Evolutionary conservation across 2,329 filamentous ascomycete species (phyloP).

Genomic region (Biscogniauxia sp.): DNA sequence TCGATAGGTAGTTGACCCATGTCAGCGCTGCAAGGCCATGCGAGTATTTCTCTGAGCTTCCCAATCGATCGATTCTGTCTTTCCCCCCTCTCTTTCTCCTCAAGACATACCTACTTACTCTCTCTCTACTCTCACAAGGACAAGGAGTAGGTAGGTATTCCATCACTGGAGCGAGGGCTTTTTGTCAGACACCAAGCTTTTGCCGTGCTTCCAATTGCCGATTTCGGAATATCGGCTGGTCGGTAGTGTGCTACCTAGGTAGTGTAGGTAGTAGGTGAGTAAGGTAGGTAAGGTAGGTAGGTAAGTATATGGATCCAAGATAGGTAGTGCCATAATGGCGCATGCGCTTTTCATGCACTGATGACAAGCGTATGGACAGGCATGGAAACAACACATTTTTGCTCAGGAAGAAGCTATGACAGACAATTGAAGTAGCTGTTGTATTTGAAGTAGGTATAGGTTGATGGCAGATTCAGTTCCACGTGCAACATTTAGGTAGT

Average conservation of each 20-base stretch:
- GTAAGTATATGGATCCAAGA: neutral
- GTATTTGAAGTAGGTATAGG: no score
- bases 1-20: neutral
- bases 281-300: no score
- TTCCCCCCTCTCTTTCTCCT: neutral
- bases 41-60: neutral
- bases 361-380: neutral
- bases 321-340: neutral
- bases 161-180: no score
- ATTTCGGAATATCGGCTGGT: neutral
- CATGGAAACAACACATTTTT: neutral
- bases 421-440: neutral
- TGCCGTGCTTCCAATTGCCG: neutral
- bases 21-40: neutral
- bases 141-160: neutral
- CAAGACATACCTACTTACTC: neutral
- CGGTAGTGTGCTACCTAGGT: neutral
- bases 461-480: neutral
- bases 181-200: neutral
- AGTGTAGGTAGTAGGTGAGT: neutral
- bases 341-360: neutral
- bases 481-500: neutral
- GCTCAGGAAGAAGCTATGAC: neutral
- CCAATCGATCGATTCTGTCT: neutral
- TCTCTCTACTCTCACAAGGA: neutral